These are phyloP conservation scores for Colletotrichum sublineola DNA, from an alignment of 2,329 filamentous ascomycete species.

Conservation along the genomic window DNA sequence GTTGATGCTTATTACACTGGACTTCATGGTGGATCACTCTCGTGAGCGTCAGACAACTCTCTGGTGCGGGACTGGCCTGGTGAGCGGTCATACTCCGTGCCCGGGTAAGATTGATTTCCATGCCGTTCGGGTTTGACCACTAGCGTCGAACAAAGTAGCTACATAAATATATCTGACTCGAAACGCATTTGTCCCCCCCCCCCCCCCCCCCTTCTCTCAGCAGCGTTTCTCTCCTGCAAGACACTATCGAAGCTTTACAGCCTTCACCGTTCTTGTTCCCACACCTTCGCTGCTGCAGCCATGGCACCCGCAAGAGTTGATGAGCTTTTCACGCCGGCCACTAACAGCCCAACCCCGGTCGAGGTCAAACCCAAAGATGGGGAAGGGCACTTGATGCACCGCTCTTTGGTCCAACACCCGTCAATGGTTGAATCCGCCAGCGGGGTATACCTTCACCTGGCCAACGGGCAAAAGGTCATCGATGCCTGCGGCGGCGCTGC, in stretches of 20 bases:
- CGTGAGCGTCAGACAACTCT: slow-evolving; percentile 1
- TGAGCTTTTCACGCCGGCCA: slow-evolving; percentile 19
- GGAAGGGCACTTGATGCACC: slow-evolving; percentile 49
- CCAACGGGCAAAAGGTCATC: slow-evolving; percentile 51
- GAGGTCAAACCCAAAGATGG: neutral
- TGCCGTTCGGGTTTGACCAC: neutral
- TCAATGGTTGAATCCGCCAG: slow-evolving; percentile 58
- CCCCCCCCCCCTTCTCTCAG: neutral
- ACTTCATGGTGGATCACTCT: neutral
- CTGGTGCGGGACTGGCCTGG: neutral
- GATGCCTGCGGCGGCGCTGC: slow-evolving; percentile 55
- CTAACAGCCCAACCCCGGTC: neutral
- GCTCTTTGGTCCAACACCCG: slow-evolving; percentile 50
- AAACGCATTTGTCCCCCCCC: neutral
- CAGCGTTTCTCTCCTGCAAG: neutral
- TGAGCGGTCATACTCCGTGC: slow-evolving; percentile 1
- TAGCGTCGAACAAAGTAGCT: neutral
- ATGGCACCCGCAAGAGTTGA: slow-evolving; percentile 44
- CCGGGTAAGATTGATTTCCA: slow-evolving; percentile 1
- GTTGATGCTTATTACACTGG: neutral
- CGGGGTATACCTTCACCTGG: slow-evolving; percentile 53
- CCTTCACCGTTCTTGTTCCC: neutral
- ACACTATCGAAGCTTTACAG: neutral
- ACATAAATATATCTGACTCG: neutral
- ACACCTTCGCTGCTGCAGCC: neutral